Percentiles rank a stretch among this genome's conserved stretches.
These are phyloP conservation scores for Darksidea phi DNA, from an alignment of 495 filamentous ascomycete genomes.

Conservation along the genomic window DNA sequence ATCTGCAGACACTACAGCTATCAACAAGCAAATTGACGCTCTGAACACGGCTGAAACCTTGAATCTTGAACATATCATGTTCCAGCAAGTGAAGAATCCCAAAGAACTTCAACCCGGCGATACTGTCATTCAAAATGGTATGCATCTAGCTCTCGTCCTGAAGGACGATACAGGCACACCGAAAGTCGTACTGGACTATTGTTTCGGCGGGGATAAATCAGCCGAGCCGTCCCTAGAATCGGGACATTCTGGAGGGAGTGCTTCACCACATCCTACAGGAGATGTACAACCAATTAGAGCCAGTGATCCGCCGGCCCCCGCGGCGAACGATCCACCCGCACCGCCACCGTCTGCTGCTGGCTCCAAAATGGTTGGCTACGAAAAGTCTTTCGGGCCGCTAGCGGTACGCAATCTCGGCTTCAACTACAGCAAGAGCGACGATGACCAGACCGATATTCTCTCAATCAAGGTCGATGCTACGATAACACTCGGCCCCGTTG, in stretches of 20 bases:
- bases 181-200: background rate
- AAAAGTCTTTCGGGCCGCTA: background rate
- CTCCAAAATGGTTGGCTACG: no score
- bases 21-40: background rate
- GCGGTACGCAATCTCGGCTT: background rate
- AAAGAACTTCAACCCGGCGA: background rate
- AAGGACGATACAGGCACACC: background rate
- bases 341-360: no score
- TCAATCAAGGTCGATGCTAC: background rate
- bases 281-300: no score
- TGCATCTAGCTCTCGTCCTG: background rate
- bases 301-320: no score
- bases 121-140: background rate
- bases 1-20: background rate
- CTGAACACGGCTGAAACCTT: no score
- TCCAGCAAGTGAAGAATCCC: background rate
- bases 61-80: background rate
- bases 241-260: no score
- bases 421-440: background rate
- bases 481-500: constrained; percentile 2
- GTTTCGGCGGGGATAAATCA: background rate
- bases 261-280: no score
- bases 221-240: no score
- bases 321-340: no score
- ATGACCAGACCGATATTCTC: background rate